Base-by-base conservation (phyloP, 108 stramenopile genomes). In the Fragilaria crotonensis region DNA sequence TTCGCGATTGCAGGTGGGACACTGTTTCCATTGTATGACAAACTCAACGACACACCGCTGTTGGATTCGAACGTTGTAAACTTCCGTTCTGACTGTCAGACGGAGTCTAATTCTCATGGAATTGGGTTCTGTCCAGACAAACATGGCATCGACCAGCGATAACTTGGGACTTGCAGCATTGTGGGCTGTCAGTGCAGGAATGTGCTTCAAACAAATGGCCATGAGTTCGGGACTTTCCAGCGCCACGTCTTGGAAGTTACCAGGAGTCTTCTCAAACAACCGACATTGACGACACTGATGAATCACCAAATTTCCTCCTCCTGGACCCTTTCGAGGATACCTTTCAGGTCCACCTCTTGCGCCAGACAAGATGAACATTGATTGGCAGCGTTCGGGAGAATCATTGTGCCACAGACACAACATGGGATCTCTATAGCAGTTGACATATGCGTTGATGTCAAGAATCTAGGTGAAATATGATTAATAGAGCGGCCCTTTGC, bases 71-170 rank as follows among this genome's bases (percentile, higher is more conserved):
- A 97, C 94, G 26, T 68, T 57, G 41, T 75, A 54, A 9, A 95
- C 59, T 31, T 94, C 95, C 1, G 96, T 86, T 57, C 95, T 90
- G 4, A 99, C 79, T 4, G 96, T 97, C 29, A 98, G 69, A 70
- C 78, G 64, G 2, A 95, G 51, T 52, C 96, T 94, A 57, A 97
- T 75, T 4, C 99, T 73, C 86, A 84, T 94, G 14, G 78, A 81
- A 72, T 98, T 94, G 0, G 97, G 95, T 66, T 98, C 97, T 3
- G 99, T 99, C 99, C 99, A 99, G 27, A 99, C 69, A 76, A 93
- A 99, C 22, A 69, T 70, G 20, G 95, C 88, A 69, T 99, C 99
- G 18, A 96, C 70, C 2, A 98, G 54, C 23, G 60, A 69, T 18
- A 70, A 55, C 33, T 52, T 77, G 70, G 41, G 68, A 32, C 44